Percentiles rank a stretch among this genome's conserved stretches.
phyloP scores from a whole-genome alignment of 2,329 filamentous ascomycete species.

The Dichotomopilus funicola region DNA sequence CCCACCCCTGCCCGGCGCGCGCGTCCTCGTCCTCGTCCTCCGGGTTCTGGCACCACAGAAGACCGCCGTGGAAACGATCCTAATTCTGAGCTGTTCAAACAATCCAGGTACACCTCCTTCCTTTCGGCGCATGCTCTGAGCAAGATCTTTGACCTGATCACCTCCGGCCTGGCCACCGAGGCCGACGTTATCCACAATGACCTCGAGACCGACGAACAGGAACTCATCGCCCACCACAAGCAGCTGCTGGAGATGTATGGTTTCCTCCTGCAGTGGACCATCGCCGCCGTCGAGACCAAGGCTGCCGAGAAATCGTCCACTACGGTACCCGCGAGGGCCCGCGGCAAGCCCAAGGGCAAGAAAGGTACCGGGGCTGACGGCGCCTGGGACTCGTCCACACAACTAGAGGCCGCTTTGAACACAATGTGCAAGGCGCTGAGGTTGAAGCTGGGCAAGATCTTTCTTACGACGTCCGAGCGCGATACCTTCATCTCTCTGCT shows the following conservation, averaged over 20 bases:
- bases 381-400: constrained; percentile 80
- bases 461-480: constrained; percentile 90
- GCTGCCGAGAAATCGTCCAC: constrained; percentile 80
- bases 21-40: constrained; percentile 8
- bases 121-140: constrained; percentile 77
- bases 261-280: constrained; percentile 90
- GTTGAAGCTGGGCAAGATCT: constrained; percentile 85
- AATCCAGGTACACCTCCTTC: constrained; percentile 70
- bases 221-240: constrained; percentile 79
- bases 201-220: constrained; percentile 86
- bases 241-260: constrained; percentile 87
- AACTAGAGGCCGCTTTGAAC: constrained; percentile 83
- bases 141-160: constrained; percentile 87
- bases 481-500: constrained; percentile 92
- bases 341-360: constrained; percentile 66
- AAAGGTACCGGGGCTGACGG: constrained; percentile 71
- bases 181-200: constrained; percentile 80
- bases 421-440: constrained; percentile 95
- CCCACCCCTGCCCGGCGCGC: constrained; percentile 11
- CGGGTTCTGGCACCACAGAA: constrained; percentile 16
- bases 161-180: constrained; percentile 77
- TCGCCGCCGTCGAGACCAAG: constrained; percentile 89
- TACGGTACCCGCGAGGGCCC: constrained; percentile 61
- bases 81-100: constrained; percentile 57
- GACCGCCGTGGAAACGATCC: constrained; percentile 31